A percentile compares a stretch with the other conserved stretches of the same genome.
Conservation (phyloP, 345 rosid genomes). For the Populus nigra region DNA sequence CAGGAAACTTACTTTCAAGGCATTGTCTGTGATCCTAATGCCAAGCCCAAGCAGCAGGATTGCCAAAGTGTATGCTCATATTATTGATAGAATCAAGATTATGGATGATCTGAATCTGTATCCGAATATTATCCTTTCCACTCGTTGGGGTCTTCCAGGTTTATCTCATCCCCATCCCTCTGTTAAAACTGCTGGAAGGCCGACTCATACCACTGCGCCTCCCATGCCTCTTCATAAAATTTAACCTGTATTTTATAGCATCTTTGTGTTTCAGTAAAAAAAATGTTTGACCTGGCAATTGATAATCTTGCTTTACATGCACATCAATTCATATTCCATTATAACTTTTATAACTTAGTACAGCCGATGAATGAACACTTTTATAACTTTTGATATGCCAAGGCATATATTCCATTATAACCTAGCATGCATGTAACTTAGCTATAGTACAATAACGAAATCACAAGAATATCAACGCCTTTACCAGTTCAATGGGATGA, state of each 20-base stretch:
- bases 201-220: no score
- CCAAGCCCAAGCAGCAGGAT: slow-evolving; percentile 24
- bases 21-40: slow-evolving; percentile 28
- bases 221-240: not conserved
- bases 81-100: slow-evolving; percentile 40
- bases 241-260: not conserved
- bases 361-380: not conserved
- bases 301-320: not conserved
- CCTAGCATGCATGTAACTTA: no score
- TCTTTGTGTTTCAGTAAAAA: not conserved
- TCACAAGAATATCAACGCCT: no score
- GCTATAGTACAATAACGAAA: no score
- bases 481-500: no score
- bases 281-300: not conserved
- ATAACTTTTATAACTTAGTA: not conserved
- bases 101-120: slow-evolving; percentile 38
- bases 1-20: slow-evolving; percentile 50
- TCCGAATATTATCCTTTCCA: slow-evolving; percentile 56
- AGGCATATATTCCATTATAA: not conserved
- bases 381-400: not conserved
- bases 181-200: slow-evolving; percentile 12
- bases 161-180: slow-evolving; percentile 33
- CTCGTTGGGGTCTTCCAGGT: slow-evolving; percentile 72
- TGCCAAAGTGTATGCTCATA: slow-evolving; percentile 41
- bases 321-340: no score